These are phyloP conservation scores for Magnaporthiopsis poae DNA, from an alignment of 2,329 filamentous ascomycete genomes.

Conservation along the genomic window DNA sequence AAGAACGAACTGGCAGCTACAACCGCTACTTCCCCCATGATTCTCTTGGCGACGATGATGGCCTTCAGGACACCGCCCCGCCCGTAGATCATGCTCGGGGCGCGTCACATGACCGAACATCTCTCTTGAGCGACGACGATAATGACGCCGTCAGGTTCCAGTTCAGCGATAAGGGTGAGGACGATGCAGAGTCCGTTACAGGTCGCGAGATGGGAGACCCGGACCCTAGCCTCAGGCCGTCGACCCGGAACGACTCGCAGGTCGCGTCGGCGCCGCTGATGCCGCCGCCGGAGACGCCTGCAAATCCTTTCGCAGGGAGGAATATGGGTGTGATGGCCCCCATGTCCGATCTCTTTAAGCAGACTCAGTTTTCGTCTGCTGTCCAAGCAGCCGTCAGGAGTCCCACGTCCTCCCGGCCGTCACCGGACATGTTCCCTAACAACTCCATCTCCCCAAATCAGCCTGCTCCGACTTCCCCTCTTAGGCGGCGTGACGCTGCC, in stretches of 20 bases:
- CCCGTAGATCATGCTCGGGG: slow-evolving; percentile 16
- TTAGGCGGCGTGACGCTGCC: slow-evolving; percentile 38
- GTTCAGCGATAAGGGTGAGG: slow-evolving; percentile 25
- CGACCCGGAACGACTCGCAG: background rate
- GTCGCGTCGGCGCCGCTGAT: background rate
- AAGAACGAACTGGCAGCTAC: slow-evolving; percentile 40
- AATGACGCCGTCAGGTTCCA: slow-evolving; percentile 40
- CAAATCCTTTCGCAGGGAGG: slow-evolving; percentile 37
- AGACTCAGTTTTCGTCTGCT: slow-evolving; percentile 45
- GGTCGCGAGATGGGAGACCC: background rate
- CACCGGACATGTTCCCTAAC: slow-evolving; percentile 34
- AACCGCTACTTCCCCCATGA: slow-evolving; percentile 26
- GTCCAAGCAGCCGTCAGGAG: slow-evolving; percentile 30
- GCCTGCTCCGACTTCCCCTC: slow-evolving; percentile 32
- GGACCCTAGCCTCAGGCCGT: background rate
- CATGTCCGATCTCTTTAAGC: slow-evolving; percentile 44
- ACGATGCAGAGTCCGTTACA: slow-evolving; percentile 26
- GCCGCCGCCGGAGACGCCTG: slow-evolving; percentile 37
- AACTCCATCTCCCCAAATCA: slow-evolving; percentile 36
- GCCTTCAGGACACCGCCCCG: slow-evolving; percentile 20
- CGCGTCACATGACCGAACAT: slow-evolving; percentile 14
- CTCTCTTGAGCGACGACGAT: slow-evolving; percentile 31
- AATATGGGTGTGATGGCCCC: slow-evolving; percentile 25
- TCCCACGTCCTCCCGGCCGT: slow-evolving; percentile 49
- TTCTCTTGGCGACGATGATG: slow-evolving; percentile 14